phyloP scores from a whole-genome alignment of 805 yeast species.

The Metschnikowia sp. region DNA sequence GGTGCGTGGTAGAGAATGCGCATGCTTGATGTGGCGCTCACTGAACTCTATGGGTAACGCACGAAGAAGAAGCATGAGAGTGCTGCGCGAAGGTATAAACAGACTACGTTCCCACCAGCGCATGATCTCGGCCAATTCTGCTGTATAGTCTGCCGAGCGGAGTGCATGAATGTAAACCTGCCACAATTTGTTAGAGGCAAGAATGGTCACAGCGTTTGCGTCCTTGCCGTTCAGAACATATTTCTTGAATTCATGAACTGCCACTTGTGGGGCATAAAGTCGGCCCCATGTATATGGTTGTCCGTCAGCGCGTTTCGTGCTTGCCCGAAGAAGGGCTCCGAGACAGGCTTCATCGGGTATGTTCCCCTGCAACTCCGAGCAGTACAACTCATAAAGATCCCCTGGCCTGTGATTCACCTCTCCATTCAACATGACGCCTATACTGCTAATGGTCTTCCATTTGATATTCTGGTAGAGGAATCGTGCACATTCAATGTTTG shows the following conservation, averaged over 20 bases:
- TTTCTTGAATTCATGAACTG: constrained; percentile 54
- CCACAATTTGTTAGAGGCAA: constrained; percentile 43
- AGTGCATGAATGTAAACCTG: constrained; percentile 50
- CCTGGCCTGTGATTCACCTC: constrained; percentile 31
- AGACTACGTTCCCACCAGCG: constrained; percentile 52
- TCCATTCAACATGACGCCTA: constrained; percentile 38
- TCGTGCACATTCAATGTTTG: constrained; percentile 25
- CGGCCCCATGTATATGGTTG: constrained; percentile 45
- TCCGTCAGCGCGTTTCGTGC: constrained; percentile 24
- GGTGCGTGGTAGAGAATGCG: constrained; percentile 10
- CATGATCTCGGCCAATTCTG: constrained; percentile 49
- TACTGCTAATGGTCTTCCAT: constrained; percentile 24
- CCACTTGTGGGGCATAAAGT: constrained; percentile 55
- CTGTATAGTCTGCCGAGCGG: constrained; percentile 42
- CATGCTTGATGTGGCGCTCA: constrained; percentile 36
- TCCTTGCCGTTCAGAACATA: constrained; percentile 20
- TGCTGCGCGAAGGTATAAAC: constrained; percentile 38
- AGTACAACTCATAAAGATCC: constrained; percentile 27
- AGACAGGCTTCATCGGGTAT: constrained; percentile 32
- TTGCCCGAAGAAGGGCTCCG: constrained; percentile 48
- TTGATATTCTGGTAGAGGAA: constrained; percentile 21
- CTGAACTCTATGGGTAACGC: constrained; percentile 37
- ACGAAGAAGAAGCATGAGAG: constrained; percentile 38
- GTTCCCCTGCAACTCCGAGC: constrained; percentile 20
- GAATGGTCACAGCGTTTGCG: constrained; percentile 6